Evolutionary conservation across 768 basidiomycete species (phyloP), one percentile per base, ranked within the genome.

Genomic region (Mycena amicta): DNA sequence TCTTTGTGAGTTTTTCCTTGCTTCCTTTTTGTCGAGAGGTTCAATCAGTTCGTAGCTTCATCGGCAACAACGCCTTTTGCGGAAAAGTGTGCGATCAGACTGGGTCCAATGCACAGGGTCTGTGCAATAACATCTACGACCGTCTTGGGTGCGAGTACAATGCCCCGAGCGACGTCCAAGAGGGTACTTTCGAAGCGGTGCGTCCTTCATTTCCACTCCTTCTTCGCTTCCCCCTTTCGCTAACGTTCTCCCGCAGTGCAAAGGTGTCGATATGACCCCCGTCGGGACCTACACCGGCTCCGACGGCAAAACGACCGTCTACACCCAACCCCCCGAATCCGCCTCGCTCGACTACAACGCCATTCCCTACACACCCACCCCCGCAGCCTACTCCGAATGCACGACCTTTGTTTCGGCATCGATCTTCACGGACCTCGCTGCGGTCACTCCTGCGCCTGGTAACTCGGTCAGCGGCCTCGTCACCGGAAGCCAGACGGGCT

Each of bases 71-170:
- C 60, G 37, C 37, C 20, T 81, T 83, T 71, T 87, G 84, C 68
- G 56, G 81, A 52, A 87, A 87, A 68, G 61, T 77, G 2, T 88
- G 87, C 72, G 79, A 85, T 62, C 78, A 78, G 5, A 59, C 67
- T 0, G 77, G 75, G 20, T 62, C 74, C 22, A 77, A 80, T 61
- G 70, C 77, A 0, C 68, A 66, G 11, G 70, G 66, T 18, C 72
- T 71, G 53, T 87, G 68, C 59, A 50, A 67, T 30, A 60, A 67
- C 65, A 61, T 69, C 59, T 83, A 78, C 49, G 84, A 86, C 66
- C 79, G 81, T 45, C 77, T 86, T 33, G 86, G 86, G 5, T 80
- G 82, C 53, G 57, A 47, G 0, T 85, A 80, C 74, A 87, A 86
- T 61, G 83, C 77, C 37, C 85, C 85, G 3, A 78, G 73, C 60